Conservation (phyloP, 805 yeast species). For the Teunomyces stri region DNA sequence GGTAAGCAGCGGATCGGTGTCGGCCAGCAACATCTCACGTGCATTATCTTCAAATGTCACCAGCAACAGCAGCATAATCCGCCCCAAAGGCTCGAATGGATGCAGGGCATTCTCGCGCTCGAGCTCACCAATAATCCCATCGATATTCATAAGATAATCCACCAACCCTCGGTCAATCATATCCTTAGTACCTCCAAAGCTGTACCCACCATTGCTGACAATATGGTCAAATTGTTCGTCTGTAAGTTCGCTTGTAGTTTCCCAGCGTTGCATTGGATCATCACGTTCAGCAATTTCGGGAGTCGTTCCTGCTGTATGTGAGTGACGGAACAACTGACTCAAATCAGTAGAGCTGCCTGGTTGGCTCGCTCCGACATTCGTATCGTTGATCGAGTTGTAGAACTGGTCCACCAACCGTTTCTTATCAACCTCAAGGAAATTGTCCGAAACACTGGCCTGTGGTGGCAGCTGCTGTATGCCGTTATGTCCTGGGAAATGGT, state of each 20-base stretch:
- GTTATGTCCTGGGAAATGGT: neutral
- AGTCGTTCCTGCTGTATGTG: neutral
- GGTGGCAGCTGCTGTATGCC: neutral
- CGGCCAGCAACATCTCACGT: neutral
- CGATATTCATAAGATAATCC: slow-evolving; percentile 28
- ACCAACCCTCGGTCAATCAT: slow-evolving; percentile 26
- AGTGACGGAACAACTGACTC: neutral
- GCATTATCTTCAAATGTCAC: neutral
- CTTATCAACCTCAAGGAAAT: slow-evolving; percentile 15
- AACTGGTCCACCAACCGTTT: slow-evolving; percentile 43
- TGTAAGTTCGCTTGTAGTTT: slow-evolving; percentile 5
- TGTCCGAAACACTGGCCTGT: neutral
- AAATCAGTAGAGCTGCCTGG: neutral
- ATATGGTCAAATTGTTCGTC: slow-evolving; percentile 13
- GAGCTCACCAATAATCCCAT: slow-evolving; percentile 18
- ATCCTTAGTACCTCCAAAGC: slow-evolving; percentile 9
- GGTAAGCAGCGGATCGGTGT: neutral
- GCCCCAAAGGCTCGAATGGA: slow-evolving; percentile 7
- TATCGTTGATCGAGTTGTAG: slow-evolving; percentile 26
- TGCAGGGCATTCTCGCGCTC: neutral
- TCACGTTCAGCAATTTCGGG: neutral
- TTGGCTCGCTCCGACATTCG: neutral
- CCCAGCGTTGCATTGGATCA: neutral
- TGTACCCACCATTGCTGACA: slow-evolving; percentile 20
- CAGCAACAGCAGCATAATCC: slow-evolving; percentile 3